phyloP scores from a whole-genome alignment of 768 basidiomycete genomes.

The Calocera viscosa region DNA sequence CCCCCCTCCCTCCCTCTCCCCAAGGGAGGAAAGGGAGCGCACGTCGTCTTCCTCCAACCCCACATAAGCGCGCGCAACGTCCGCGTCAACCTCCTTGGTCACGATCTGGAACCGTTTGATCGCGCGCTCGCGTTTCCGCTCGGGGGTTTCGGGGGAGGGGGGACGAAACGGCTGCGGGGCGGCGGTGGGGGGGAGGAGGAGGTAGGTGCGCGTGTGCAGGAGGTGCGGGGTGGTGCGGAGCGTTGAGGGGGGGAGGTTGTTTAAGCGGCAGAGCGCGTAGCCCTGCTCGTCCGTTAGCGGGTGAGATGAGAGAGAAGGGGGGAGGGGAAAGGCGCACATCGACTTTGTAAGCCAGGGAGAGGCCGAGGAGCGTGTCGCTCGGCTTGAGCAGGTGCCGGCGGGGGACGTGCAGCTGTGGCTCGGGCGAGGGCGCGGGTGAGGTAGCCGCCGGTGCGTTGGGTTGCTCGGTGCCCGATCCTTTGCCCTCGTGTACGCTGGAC shows the following conservation, averaged over 20 bases:
- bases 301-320: background rate
- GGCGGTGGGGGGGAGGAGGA: constrained; percentile 41
- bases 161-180: constrained; percentile 20
- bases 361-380: constrained; percentile 51
- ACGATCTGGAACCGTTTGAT: constrained; percentile 48
- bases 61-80: constrained; percentile 56
- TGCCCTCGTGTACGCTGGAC: too few species aligned
- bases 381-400: constrained; percentile 30
- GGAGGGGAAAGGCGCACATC: constrained; percentile 33
- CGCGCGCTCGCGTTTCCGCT: constrained; percentile 35
- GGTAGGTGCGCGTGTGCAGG: constrained; percentile 50
- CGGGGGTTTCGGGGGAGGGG: constrained; percentile 30
- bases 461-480: background rate
- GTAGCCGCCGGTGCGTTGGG: background rate
- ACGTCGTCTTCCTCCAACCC: constrained; percentile 41
- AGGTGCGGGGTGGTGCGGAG: constrained; percentile 60
- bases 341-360: constrained; percentile 46
- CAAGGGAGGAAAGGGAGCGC: background rate
- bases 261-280: constrained; percentile 49
- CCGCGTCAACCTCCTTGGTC: constrained; percentile 58
- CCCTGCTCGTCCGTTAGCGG: constrained; percentile 30
- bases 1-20: constrained; percentile 24
- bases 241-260: constrained; percentile 51
- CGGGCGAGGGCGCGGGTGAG: background rate
- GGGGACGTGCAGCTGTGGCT: constrained; percentile 1